Conservation (phyloP, 495 filamentous ascomycete species). For the Cetradonia linearis region DNA sequence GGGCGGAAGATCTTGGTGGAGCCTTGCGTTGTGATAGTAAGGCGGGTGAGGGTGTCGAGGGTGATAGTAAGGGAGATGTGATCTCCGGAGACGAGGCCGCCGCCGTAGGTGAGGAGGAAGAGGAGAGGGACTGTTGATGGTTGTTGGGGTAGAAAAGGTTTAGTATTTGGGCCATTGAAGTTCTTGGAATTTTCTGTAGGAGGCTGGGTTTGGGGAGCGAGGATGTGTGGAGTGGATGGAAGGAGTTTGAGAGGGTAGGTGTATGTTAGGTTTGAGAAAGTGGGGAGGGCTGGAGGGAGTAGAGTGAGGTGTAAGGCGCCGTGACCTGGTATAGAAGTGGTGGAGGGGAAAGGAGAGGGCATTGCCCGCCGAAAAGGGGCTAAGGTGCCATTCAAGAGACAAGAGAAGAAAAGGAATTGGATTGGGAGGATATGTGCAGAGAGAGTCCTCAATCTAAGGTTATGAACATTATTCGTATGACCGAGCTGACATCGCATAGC, state of each 20-base stretch:
- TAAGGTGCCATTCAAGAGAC: not conserved
- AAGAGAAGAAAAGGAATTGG: slow-evolving; percentile 37
- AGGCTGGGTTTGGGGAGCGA: slow-evolving; percentile 16
- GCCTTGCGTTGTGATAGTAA: slow-evolving; percentile 85
- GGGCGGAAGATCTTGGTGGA: slow-evolving; percentile 94
- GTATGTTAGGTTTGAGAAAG: slow-evolving; percentile 66
- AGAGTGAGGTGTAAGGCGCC: slow-evolving; percentile 66
- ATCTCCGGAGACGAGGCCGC: slow-evolving; percentile 82
- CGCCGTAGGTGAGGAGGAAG: slow-evolving; percentile 90
- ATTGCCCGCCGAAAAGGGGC: not conserved
- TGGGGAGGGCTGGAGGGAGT: slow-evolving; percentile 58
- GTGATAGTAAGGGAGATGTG: slow-evolving; percentile 60
- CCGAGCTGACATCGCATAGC: not conserved
- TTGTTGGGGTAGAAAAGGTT: slow-evolving; percentile 21
- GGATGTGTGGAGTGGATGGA: slow-evolving; percentile 43
- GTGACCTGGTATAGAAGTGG: slow-evolving; percentile 61
- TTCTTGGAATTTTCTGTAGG: slow-evolving; percentile 1
- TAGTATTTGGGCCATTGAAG: not conserved
- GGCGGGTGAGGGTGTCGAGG: slow-evolving; percentile 51
- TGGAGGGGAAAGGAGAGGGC: slow-evolving; percentile 54
- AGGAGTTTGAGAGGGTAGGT: slow-evolving; percentile 95
- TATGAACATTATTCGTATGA: not conserved
- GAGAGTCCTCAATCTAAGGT: not conserved
- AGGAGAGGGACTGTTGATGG: slow-evolving; percentile 41
- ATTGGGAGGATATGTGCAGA: not conserved